These are phyloP conservation scores for Backusella parvicylindrica DNA, from an alignment of 192 early-diverging fungal genomes.

Conservation along the genomic window DNA sequence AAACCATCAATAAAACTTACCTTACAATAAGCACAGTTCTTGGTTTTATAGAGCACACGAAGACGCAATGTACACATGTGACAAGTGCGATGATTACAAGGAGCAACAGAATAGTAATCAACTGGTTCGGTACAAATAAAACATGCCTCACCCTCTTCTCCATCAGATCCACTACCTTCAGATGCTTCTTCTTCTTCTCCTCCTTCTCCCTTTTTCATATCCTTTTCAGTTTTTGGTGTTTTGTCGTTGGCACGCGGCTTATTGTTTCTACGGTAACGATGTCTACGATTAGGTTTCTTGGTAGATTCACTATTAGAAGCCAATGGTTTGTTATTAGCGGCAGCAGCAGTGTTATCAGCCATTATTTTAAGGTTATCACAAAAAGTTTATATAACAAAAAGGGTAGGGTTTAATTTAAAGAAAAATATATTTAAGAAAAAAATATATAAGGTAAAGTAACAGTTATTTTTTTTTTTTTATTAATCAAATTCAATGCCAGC, in stretches of 20 bases:
- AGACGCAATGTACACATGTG: conserved; percentile 90
- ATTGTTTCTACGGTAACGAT: background rate
- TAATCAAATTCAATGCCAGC: background rate
- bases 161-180: conserved; percentile 13
- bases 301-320: background rate
- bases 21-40: conserved; percentile 90
- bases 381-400: background rate
- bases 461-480: background rate
- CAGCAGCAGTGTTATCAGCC: background rate
- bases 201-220: background rate
- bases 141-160: conserved; percentile 52
- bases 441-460: too few species aligned
- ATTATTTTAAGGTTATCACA: background rate
- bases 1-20: conserved; percentile 32
- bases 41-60: conserved; percentile 83
- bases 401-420: background rate
- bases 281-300: background rate
- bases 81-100: conserved; percentile 93
- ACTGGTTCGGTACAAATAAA: conserved; percentile 90
- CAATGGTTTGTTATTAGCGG: background rate
- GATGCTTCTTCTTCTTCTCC: conserved; percentile 19
- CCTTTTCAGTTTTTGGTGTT: background rate
- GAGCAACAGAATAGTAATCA: conserved; percentile 74
- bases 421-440: background rate
- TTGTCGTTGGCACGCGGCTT: background rate